Percentiles rank a stretch among this genome's conserved stretches.
These are phyloP conservation scores for Mycena vitilis DNA, from an alignment of 768 basidiomycete species.

Conservation along the genomic window DNA sequence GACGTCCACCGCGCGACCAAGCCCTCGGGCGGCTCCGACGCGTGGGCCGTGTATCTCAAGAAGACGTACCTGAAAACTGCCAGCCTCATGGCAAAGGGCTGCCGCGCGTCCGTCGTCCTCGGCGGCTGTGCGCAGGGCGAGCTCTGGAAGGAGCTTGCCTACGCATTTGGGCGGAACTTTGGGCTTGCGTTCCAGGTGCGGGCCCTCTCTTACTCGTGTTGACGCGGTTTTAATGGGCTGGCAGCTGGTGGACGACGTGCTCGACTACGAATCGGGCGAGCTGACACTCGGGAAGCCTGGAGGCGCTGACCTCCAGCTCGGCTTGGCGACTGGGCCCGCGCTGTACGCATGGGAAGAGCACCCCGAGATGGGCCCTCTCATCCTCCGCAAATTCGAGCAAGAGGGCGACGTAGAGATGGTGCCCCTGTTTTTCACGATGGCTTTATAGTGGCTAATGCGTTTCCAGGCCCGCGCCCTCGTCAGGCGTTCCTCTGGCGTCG, in stretches of 20 bases:
- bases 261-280: constrained; percentile 90
- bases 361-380: constrained; percentile 88
- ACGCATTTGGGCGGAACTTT: constrained; percentile 93
- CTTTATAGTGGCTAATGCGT: background rate
- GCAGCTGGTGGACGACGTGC: constrained; percentile 93
- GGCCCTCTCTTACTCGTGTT: constrained; percentile 3
- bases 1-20: constrained; percentile 48
- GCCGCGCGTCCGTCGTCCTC: constrained; percentile 86
- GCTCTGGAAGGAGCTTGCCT: constrained; percentile 93
- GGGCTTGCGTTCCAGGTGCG: constrained; percentile 95
- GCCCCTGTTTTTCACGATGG: constrained; percentile 22
- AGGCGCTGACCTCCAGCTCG: constrained; percentile 85
- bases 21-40: constrained; percentile 48
- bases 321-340: constrained; percentile 93
- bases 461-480: constrained; percentile 80
- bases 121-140: constrained; percentile 90
- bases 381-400: constrained; percentile 82
- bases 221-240: background rate
- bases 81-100: constrained; percentile 92
- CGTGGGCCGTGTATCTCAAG: constrained; percentile 87
- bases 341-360: constrained; percentile 96
- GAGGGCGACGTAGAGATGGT: constrained; percentile 91
- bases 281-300: constrained; percentile 90
- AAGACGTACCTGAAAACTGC: constrained; percentile 97
- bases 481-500: constrained; percentile 80